Conservation (phyloP, 768 basidiomycete species). For the Tricholoma hemisulphureum region DNA sequence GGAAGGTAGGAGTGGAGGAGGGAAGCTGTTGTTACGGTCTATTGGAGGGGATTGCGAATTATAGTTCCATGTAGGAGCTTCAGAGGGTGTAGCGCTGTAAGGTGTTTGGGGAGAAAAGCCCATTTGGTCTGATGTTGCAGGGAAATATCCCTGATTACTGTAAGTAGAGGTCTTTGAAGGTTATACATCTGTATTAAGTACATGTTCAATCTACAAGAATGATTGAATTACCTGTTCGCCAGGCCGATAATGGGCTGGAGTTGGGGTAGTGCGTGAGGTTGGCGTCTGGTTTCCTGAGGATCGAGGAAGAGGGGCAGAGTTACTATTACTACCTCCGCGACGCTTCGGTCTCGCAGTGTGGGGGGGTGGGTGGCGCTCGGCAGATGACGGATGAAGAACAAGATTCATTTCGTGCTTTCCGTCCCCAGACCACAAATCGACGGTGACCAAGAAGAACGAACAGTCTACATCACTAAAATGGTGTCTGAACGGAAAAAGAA, state of each 20-base stretch:
- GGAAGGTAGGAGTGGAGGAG: slow-evolving; percentile 52
- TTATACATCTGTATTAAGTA: slow-evolving; percentile 10
- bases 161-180: slow-evolving; percentile 43
- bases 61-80: slow-evolving; percentile 59
- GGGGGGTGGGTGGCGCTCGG: slow-evolving; percentile 68
- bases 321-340: slow-evolving; percentile 40
- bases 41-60: slow-evolving; percentile 35
- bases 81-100: slow-evolving; percentile 43
- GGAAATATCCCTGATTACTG: slow-evolving; percentile 42
- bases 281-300: slow-evolving; percentile 47
- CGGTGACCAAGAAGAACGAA: slow-evolving; percentile 86
- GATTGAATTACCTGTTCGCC: slow-evolving; percentile 43
- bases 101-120: slow-evolving; percentile 40
- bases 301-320: slow-evolving; percentile 33
- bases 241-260: slow-evolving; percentile 42
- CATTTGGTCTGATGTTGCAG: slow-evolving; percentile 40
- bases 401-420: slow-evolving; percentile 84
- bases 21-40: slow-evolving; percentile 47
- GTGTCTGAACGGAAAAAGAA: slow-evolving; percentile 2
- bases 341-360: slow-evolving; percentile 42
- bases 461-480: slow-evolving; percentile 71
- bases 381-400: slow-evolving; percentile 80
- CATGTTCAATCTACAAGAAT: slow-evolving; percentile 12
- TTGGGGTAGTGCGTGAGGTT: slow-evolving; percentile 45
- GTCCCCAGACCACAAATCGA: slow-evolving; percentile 90